A percentile compares a stretch with the other conserved stretches of the same genome.
phyloP scores from a whole-genome alignment of 495 filamentous ascomycete species.

The Daldinia childiae region DNA sequence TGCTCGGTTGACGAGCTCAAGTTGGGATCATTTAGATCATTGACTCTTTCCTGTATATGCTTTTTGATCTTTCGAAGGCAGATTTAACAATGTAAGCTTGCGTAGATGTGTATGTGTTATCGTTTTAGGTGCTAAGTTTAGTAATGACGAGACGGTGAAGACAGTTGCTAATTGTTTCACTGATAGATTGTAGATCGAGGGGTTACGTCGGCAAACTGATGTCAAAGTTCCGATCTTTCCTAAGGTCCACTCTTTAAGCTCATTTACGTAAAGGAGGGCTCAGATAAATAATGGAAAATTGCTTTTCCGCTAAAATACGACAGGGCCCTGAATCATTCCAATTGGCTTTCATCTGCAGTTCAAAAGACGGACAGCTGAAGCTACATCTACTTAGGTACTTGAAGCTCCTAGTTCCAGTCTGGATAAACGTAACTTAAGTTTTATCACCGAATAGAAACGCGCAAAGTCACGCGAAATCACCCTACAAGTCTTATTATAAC shows the following conservation, averaged over 20 bases:
- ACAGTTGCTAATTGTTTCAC: neutral
- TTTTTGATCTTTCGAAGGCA: neutral
- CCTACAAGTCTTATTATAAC: neutral
- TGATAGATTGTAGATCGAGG: conserved; percentile 26
- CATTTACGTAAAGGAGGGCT: no score
- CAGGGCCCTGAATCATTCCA: no score
- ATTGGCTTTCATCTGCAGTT: neutral
- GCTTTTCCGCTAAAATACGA: conserved; percentile 14
- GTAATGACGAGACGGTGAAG: neutral
- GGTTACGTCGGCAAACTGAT: conserved; percentile 14
- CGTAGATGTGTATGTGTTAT: neutral
- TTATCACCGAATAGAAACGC: neutral
- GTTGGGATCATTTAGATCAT: conserved; percentile 31
- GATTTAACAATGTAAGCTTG: neutral
- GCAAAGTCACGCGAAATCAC: neutral
- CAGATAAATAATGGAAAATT: conserved; percentile 13
- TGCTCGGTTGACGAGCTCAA: conserved; percentile 50
- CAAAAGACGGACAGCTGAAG: neutral
- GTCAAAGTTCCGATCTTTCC: conserved; percentile 12
- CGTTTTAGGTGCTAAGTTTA: neutral
- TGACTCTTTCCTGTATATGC: conserved; percentile 17
- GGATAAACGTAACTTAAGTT: neutral
- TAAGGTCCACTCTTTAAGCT: no score
- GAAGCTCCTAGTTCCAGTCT: conserved; percentile 4
- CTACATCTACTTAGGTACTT: conserved; percentile 10